Conservation (phyloP, 169 alveolate species). For the Theileria equi region DNA sequence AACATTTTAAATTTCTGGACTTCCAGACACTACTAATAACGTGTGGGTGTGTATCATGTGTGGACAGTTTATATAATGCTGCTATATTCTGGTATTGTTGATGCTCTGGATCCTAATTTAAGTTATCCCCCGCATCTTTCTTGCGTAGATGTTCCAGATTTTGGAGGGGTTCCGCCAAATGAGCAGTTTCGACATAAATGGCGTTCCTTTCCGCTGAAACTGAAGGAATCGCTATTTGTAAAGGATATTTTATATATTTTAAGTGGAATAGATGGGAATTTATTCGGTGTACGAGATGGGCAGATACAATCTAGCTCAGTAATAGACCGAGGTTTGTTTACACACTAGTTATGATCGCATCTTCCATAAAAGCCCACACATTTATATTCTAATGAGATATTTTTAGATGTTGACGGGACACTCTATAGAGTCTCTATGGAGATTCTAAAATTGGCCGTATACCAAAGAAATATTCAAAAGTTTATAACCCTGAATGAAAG, state of each 20-base stretch:
- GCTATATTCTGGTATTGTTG: too few species aligned
- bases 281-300: constrained; percentile 11
- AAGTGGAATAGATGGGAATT: constrained; percentile 33
- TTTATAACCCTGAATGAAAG: constrained; percentile 22
- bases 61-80: too few species aligned
- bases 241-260: constrained; percentile 35
- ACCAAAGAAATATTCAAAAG: constrained; percentile 35
- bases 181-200: too few species aligned
- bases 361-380: too few species aligned
- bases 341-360: too few species aligned
- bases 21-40: not conserved
- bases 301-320: constrained; percentile 7
- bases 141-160: too few species aligned
- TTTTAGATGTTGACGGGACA: constrained; percentile 24
- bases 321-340: constrained; percentile 16
- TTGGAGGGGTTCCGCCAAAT: too few species aligned
- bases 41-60: too few species aligned
- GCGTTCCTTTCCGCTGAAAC: constrained; percentile 20
- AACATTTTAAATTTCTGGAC: constrained; percentile 54
- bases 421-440: constrained; percentile 36
- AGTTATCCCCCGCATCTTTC: too few species aligned
- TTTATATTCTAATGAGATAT: not conserved
- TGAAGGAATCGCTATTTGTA: constrained; percentile 36
- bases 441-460: constrained; percentile 31
- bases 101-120: too few species aligned